phyloP scores from a whole-genome alignment of 306 rosid genomes.

The Pueraria montana region DNA sequence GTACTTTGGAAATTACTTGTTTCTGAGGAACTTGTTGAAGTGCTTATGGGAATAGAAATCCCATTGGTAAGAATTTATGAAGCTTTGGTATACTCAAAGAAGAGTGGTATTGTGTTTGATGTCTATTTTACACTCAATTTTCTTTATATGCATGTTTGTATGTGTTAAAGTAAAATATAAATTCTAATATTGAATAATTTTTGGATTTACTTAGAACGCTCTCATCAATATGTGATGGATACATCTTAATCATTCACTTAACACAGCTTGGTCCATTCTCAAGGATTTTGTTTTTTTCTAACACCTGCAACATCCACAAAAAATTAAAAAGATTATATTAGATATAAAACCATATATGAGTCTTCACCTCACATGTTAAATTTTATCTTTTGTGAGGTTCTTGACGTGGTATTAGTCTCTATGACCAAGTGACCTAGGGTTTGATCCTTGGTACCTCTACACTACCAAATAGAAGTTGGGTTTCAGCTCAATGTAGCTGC shows the following conservation, averaged over 20 bases:
- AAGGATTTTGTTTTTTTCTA: slow-evolving; percentile 7
- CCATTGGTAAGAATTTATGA: slow-evolving; percentile 72
- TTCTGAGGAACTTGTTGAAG: slow-evolving; percentile 83
- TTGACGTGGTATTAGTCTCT: not conserved
- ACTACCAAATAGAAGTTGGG: not conserved
- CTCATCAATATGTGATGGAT: slow-evolving; percentile 10
- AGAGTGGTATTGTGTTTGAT: not conserved
- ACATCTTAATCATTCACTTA: slow-evolving; percentile 9
- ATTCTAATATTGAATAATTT: slow-evolving; percentile 25
- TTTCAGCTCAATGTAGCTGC: not conserved
- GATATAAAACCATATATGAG: not conserved
- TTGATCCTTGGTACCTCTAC: not conserved
- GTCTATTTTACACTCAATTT: slow-evolving; percentile 6
- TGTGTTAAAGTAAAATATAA: slow-evolving; percentile 20
- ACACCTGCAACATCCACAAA: not conserved
- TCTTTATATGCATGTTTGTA: slow-evolving; percentile 1
- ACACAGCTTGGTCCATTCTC: slow-evolving; percentile 16
- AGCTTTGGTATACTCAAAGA: slow-evolving; percentile 13
- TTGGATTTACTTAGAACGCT: slow-evolving; percentile 12
- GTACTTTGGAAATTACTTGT: slow-evolving; percentile 93
- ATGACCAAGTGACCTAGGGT: not conserved
- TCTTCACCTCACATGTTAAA: not conserved
- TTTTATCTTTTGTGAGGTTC: not conserved
- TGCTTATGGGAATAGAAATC: slow-evolving; percentile 74
- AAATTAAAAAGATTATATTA: not conserved